Evolutionary conservation across 257 asterid genomes (phyloP).

Genomic region (Jacaranda mimosifolia): DNA sequence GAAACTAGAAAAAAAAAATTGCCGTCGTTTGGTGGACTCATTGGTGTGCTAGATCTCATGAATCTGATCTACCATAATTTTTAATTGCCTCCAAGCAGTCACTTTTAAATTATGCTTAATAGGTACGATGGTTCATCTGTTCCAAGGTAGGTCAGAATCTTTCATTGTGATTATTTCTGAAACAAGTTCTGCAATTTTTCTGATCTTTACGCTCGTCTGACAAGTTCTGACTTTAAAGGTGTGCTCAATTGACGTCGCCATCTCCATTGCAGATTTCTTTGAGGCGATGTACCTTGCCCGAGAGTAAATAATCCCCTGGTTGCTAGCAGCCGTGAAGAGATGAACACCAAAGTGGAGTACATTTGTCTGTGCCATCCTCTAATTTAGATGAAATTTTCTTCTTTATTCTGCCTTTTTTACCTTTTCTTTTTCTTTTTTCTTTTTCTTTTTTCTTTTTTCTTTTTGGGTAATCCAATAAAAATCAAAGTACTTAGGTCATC

Average conservation of each 20-base stretch:
- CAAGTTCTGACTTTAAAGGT: not conserved
- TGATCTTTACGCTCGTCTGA: no score
- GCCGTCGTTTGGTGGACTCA: not conserved
- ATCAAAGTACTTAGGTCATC: not conserved
- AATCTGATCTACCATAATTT: not conserved
- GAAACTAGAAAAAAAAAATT: not conserved
- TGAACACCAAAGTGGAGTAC: not conserved
- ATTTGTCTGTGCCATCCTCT: not conserved
- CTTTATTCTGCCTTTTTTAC: not conserved
- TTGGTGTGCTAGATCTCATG: not conserved
- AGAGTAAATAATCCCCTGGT: not conserved
- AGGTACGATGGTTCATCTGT: not conserved
- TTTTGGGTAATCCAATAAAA: not conserved
- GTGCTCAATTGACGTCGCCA: not conserved
- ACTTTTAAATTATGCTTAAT: not conserved
- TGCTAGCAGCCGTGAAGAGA: not conserved
- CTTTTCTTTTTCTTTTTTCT: not conserved
- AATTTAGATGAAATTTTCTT: constrained; percentile 1
- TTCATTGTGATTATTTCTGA: not conserved
- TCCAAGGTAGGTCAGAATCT: not conserved
- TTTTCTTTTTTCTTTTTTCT: not conserved
- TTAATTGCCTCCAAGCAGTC: not conserved
- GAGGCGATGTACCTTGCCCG: not conserved
- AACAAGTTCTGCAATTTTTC: not conserved
- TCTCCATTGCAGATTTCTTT: constrained; percentile 10